phyloP scores from a whole-genome alignment of 306 rosid species.

The Lathyrus aphaca region DNA sequence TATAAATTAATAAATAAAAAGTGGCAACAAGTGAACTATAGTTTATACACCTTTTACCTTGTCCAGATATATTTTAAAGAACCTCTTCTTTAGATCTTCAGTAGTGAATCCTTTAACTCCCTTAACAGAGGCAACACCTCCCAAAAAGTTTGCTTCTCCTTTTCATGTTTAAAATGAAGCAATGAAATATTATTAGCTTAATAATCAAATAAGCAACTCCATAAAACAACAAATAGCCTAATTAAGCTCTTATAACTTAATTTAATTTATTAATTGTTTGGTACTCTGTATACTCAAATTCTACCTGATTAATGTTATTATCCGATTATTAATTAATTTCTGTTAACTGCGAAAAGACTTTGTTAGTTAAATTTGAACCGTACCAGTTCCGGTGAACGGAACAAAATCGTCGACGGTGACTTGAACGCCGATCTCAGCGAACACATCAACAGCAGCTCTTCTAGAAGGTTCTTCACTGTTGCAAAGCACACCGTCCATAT shows the following conservation, averaged over 20 bases:
- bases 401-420: conserved; percentile 83
- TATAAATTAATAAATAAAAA: conserved; percentile 22
- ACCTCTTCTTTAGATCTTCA: conserved; percentile 84
- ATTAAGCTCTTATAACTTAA: background rate
- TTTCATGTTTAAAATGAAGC: conserved; percentile 40
- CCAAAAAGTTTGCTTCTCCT: conserved; percentile 97
- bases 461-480: conserved; percentile 87
- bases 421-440: conserved; percentile 82
- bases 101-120: conserved; percentile 74
- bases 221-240: conserved; percentile 6
- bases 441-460: conserved; percentile 81
- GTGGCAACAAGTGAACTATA: conserved; percentile 24
- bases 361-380: background rate
- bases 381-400: conserved; percentile 97
- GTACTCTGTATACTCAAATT: background rate
- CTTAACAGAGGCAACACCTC: conserved; percentile 91
- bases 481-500: conserved; percentile 97
- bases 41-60: conserved; percentile 54
- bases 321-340: no score
- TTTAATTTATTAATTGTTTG: background rate
- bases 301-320: background rate
- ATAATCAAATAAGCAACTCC: conserved; percentile 31
- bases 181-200: conserved; percentile 36
- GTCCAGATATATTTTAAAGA: conserved; percentile 86
- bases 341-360: no score